Conservation (phyloP, 208 protist genomes). For the Herpetomonas samuelpessoai region DNA sequence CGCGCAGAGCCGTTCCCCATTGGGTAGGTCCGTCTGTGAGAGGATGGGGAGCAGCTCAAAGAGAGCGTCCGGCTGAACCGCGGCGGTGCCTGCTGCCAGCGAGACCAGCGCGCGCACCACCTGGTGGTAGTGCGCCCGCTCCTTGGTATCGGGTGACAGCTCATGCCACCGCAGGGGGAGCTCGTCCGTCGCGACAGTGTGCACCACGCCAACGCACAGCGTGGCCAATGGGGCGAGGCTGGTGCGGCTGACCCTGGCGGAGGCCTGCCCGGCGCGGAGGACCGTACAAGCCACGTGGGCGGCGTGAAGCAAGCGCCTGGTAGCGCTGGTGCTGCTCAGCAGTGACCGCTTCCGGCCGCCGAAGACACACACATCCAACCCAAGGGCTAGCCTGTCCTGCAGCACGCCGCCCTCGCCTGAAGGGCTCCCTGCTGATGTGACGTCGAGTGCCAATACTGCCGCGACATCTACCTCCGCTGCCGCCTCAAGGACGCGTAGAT, state of each 20-base stretch:
- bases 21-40: slow-evolving; percentile 26
- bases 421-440: too few relatives aligned
- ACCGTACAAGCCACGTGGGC: not conserved
- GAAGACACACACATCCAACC: not conserved
- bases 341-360: not conserved
- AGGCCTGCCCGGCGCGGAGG: not conserved
- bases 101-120: slow-evolving; percentile 28
- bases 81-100: slow-evolving; percentile 13
- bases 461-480: too few relatives aligned
- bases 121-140: slow-evolving; percentile 15
- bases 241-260: not conserved
- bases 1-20: slow-evolving; percentile 7
- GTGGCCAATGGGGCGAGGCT: not conserved
- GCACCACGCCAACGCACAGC: slow-evolving; percentile 5
- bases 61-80: slow-evolving; percentile 16
- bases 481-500: too few relatives aligned
- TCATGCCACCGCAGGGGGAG: slow-evolving; percentile 58
- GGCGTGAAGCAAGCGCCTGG: not conserved
- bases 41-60: slow-evolving; percentile 40
- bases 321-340: slow-evolving; percentile 3
- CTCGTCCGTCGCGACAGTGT: slow-evolving; percentile 29
- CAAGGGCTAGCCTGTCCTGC: not conserved
- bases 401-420: too few relatives aligned
- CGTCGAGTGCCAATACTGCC: too few relatives aligned
- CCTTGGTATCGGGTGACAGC: slow-evolving; percentile 17